Conservation (phyloP, 2,329 filamentous ascomycete genomes). For the Neurospora crassa region DNA sequence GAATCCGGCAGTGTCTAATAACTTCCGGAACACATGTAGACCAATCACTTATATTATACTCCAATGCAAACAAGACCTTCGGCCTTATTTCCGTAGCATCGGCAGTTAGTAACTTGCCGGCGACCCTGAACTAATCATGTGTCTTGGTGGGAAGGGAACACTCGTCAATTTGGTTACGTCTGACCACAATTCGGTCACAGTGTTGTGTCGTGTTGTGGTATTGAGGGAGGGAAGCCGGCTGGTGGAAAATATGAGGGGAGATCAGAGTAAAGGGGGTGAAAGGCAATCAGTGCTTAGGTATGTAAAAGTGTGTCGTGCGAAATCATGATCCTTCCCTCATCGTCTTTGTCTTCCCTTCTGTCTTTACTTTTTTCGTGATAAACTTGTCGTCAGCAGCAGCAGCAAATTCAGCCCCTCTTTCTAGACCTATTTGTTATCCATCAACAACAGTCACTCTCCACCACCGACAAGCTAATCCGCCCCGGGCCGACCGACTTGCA, state of each 20-base stretch:
- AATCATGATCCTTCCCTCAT: neutral
- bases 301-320: slow-evolving; percentile 12
- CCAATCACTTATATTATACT: slow-evolving; percentile 19
- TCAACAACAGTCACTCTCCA: neutral
- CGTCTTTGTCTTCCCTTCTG: neutral
- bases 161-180: slow-evolving; percentile 9
- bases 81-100: slow-evolving; percentile 19
- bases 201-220: neutral
- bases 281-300: neutral
- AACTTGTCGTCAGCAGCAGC: neutral
- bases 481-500: neutral
- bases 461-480: neutral
- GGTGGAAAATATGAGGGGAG: neutral
- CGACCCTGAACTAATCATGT: slow-evolving; percentile 7
- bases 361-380: neutral
- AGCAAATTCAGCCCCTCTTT: neutral
- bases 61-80: slow-evolving; percentile 16
- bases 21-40: slow-evolving; percentile 5
- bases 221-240: neutral
- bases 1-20: slow-evolving; percentile 10
- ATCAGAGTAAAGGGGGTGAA: neutral
- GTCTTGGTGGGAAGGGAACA: neutral
- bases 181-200: neutral
- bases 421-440: neutral
- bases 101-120: slow-evolving; percentile 11